These are phyloP conservation scores for Globisporangium yorkense DNA, from an alignment of 352 stramenopile genomes.

Conservation along the genomic window DNA sequence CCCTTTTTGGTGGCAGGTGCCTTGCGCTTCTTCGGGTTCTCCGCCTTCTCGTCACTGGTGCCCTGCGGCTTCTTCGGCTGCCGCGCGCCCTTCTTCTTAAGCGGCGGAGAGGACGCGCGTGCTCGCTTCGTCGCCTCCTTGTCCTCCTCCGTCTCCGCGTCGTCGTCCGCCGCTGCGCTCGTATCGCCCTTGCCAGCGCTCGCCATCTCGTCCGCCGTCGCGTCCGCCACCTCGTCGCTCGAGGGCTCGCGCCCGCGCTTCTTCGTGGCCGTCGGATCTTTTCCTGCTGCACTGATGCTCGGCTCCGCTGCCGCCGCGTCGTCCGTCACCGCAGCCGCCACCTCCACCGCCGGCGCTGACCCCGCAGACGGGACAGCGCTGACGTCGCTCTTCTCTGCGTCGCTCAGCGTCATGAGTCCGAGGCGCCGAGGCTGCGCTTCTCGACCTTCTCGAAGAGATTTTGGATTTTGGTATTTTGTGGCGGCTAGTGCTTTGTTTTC, in stretches of 20 bases:
- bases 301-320: no score
- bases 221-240: background rate
- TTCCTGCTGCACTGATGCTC: no score
- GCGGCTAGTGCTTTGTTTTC: no score
- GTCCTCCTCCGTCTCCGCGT: background rate
- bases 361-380: no score
- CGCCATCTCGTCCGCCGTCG: background rate
- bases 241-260: background rate
- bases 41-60: background rate
- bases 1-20: slow-evolving; percentile 9
- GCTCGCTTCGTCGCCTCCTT: background rate
- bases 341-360: no score
- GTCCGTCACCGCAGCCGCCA: no score
- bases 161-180: background rate
- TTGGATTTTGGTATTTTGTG: no score
- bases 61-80: background rate
- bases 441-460: no score
- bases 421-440: no score
- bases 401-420: no score
- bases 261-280: background rate
- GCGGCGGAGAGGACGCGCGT: background rate
- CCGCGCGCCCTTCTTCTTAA: background rate
- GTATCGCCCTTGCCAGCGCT: background rate
- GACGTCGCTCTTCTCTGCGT: no score
- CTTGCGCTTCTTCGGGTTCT: slow-evolving; percentile 12